Percentiles rank a stretch among this genome's conserved stretches.
phyloP scores from a whole-genome alignment of 2,329 filamentous ascomycete species.

The Aspergillus felis region DNA sequence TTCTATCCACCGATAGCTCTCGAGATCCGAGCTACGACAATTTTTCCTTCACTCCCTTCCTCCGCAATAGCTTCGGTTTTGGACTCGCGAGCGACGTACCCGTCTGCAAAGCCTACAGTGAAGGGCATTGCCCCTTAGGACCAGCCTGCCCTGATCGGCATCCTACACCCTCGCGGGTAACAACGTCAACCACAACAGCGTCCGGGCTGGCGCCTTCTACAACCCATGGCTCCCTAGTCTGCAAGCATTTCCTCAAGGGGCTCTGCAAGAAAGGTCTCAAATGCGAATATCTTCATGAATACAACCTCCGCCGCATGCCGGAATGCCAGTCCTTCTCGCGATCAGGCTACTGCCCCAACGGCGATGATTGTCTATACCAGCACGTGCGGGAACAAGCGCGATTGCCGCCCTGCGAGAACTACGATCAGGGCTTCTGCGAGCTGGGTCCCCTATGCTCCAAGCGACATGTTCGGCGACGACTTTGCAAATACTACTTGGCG shows the following conservation, averaged over 20 bases:
- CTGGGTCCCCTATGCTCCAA: slow-evolving; percentile 83
- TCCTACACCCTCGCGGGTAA: slow-evolving; percentile 46
- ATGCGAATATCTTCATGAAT: slow-evolving; percentile 98
- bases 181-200: slow-evolving; percentile 42
- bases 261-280: slow-evolving; percentile 96
- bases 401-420: slow-evolving; percentile 79
- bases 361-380: slow-evolving; percentile 91
- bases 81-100: slow-evolving; percentile 74
- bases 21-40: slow-evolving; percentile 51
- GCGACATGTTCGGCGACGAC: slow-evolving; percentile 75
- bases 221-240: slow-evolving; percentile 64
- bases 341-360: slow-evolving; percentile 92
- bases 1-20: slow-evolving; percentile 33
- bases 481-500: slow-evolving; percentile 83
- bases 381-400: slow-evolving; percentile 82
- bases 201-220: slow-evolving; percentile 39
- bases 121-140: slow-evolving; percentile 83
- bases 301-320: slow-evolving; percentile 96
- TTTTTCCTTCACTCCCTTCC: slow-evolving; percentile 84
- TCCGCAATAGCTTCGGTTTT: slow-evolving; percentile 78
- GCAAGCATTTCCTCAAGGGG: slow-evolving; percentile 97
- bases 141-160: slow-evolving; percentile 83
- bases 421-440: slow-evolving; percentile 91
- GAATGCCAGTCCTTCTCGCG: slow-evolving; percentile 96
- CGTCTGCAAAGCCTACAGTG: slow-evolving; percentile 78